Base-by-base conservation (phyloP, 768 basidiomycete genomes). In the Xerocomus brunneocitrinus region DNA sequence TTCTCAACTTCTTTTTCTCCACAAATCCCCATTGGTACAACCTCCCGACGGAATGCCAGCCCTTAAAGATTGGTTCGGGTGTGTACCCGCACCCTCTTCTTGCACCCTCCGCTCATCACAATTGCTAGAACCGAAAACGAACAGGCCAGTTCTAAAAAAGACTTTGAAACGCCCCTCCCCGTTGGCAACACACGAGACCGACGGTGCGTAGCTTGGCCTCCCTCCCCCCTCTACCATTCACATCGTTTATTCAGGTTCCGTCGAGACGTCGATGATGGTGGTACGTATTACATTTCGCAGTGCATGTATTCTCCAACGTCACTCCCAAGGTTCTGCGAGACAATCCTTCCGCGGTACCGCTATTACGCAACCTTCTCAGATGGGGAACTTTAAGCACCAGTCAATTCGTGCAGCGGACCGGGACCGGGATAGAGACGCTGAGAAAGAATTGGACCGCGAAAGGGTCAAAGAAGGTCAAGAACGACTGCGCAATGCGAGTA, bases 361-460 rank as follows among this genome's bases (percentile, higher is more conserved):
- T 25, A 61, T 87, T 46, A 80, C 87, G 25, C 90, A 93, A 62
- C 88, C 89, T 27, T 89, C 91, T 34, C 90, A 92, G 72, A 93
- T 93, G 91, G 91, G 91, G 45, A 91, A 91, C 65, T 93, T 93
- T 70, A 89, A 90, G 65, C 91, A 92, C 63, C 91, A 93, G 60
- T 89, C 90, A 10, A 71, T 86, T 60, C 87, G 89, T 49, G 74
- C 80, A 14, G 76, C 73, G 40, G 87, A 89, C 67, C 79, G 84
- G 46, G 81, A 71, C 52, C 73, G 77, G 46, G 81, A 72, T 42
- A 65, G 62, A 50, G 69, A 82, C 24, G 65, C 67, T 8, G 84
- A 78, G 53, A 72, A 69, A 52, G 78, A 79, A 28, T 71, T 74
- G 49, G 79, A 80, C 47, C 76, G 78, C 7, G 77, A 89, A 63